phyloP scores from a whole-genome alignment of 2,329 filamentous ascomycete species.

The Mariannaea sp. region DNA sequence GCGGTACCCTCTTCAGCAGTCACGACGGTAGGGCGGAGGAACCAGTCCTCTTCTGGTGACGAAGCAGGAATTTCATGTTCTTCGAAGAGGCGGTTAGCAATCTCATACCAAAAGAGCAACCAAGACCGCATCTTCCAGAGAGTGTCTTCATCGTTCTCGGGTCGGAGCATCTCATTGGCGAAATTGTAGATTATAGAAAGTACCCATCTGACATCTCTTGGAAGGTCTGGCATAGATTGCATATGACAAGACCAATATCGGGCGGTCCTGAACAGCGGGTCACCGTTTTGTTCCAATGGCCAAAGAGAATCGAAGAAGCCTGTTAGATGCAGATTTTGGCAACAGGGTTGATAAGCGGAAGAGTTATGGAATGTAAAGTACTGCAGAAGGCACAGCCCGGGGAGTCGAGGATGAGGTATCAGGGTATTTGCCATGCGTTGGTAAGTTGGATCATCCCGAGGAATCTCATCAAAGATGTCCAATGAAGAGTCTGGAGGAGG shows the following conservation, averaged over 20 bases:
- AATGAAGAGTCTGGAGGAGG: not conserved
- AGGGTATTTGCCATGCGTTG: constrained; percentile 21
- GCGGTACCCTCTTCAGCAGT: not conserved
- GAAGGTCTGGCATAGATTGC: constrained; percentile 32
- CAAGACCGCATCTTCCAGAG: constrained; percentile 37
- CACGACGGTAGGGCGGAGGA: constrained; percentile 21
- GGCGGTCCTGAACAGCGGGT: constrained; percentile 37
- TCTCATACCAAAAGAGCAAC: constrained; percentile 38
- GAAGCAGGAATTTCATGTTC: constrained; percentile 17
- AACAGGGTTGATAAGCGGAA: constrained; percentile 41
- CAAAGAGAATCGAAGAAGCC: constrained; percentile 32
- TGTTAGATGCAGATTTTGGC: constrained; percentile 22
- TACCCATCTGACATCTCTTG: constrained; percentile 41
- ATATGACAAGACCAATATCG: constrained; percentile 41
- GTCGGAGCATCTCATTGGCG: constrained; percentile 36
- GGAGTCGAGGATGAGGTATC: constrained; percentile 31
- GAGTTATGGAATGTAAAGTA: constrained; percentile 37
- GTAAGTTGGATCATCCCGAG: constrained; percentile 35
- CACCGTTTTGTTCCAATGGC: constrained; percentile 28
- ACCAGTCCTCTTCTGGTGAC: constrained; percentile 37
- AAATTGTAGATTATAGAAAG: constrained; percentile 42
- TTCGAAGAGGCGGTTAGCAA: constrained; percentile 35
- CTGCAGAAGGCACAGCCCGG: constrained; percentile 31
- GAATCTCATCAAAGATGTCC: constrained; percentile 26
- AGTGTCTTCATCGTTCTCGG: constrained; percentile 15